A percentile compares a stretch with the other conserved stretches of the same genome.
Conservation (phyloP, 257 asterid species). For the Lycium barbarum region DNA sequence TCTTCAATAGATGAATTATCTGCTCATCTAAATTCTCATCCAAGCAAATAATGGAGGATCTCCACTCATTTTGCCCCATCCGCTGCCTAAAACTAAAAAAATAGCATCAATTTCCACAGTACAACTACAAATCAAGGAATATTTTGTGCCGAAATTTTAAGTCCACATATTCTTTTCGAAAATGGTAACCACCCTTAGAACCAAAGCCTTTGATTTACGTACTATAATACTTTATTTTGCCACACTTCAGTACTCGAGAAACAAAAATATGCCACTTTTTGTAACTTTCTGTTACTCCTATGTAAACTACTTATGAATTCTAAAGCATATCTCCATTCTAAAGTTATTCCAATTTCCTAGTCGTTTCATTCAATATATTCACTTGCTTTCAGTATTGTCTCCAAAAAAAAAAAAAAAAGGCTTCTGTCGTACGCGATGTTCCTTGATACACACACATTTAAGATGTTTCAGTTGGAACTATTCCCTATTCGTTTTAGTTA, state of each 20-base stretch:
- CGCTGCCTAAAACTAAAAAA: neutral
- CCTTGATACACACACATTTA: neutral
- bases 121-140: neutral
- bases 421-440: neutral
- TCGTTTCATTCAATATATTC: neutral
- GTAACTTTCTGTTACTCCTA: neutral
- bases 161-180: neutral
- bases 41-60: slow-evolving; percentile 46
- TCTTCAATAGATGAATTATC: slow-evolving; percentile 42
- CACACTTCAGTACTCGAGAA: slow-evolving; percentile 9
- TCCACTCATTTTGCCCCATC: neutral
- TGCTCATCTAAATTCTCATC: slow-evolving; percentile 68
- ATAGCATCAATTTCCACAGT: neutral
- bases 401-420: too few relatives aligned
- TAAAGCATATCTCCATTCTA: neutral
- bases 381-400: neutral
- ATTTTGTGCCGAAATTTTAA: neutral
- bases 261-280: neutral
- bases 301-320: neutral
- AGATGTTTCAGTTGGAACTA: neutral
- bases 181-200: neutral
- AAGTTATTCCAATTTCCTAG: neutral
- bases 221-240: neutral
- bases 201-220: neutral
- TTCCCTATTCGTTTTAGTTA: neutral